Conservation (phyloP, 2,329 filamentous ascomycete species). For the Neopestalotiopsis sp. region DNA sequence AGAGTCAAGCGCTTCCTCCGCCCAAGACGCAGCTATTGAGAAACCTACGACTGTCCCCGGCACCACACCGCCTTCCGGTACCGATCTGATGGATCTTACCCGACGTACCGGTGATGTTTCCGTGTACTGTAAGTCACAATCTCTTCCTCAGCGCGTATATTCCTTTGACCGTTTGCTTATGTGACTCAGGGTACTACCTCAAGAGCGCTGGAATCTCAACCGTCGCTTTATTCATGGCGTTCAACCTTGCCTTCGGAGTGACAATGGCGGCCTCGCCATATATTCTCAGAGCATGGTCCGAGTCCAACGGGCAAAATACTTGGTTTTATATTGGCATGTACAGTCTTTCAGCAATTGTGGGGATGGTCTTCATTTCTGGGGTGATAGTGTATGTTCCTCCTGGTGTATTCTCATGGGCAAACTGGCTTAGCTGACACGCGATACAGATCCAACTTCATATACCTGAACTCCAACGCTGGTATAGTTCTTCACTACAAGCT, state of each 20-base stretch:
- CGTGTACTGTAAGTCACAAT: conserved; percentile 4
- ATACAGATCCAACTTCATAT: neutral
- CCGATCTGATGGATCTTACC: conserved; percentile 7
- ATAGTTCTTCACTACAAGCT: conserved; percentile 9
- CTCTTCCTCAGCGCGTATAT: neutral
- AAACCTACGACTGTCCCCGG: neutral
- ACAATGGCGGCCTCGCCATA: neutral
- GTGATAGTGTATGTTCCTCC: conserved; percentile 2
- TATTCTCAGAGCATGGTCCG: conserved; percentile 9
- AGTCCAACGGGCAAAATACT: neutral
- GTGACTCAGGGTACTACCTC: conserved; percentile 1
- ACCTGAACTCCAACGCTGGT: neutral
- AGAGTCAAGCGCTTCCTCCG: neutral
- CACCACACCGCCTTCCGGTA: neutral
- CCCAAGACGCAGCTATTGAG: neutral
- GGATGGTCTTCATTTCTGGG: neutral
- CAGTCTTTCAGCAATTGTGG: neutral
- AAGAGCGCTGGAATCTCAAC: neutral
- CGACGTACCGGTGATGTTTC: neutral
- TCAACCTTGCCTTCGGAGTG: neutral
- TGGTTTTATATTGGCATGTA: conserved; percentile 11
- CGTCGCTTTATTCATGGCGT: neutral
- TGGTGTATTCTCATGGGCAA: too few species aligned
- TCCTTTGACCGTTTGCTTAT: neutral
- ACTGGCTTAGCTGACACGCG: neutral